A percentile compares a stretch with the other conserved stretches of the same genome.
Evolutionary conservation across 441 rosid species (phyloP).

Genomic region (Gossypium gossypioides): DNA sequence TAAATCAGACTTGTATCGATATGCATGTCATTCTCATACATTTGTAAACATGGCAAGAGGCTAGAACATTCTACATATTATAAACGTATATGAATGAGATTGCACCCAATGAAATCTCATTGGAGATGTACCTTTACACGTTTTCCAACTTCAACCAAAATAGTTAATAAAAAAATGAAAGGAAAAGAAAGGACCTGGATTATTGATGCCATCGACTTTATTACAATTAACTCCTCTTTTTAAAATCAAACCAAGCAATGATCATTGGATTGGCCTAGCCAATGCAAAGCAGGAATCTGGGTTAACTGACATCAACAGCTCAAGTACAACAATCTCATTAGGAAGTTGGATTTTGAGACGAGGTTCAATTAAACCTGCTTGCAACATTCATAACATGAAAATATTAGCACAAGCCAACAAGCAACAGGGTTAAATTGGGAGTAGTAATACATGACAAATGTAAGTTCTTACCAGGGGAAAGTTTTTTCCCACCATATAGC

Average conservation of each 20-base stretch:
- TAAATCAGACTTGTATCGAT: not conserved
- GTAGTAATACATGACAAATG: not conserved
- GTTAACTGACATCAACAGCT: conserved; percentile 56
- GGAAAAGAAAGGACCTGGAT: not conserved
- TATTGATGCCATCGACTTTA: not conserved
- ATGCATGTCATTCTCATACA: not conserved
- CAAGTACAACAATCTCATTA: conserved; percentile 39
- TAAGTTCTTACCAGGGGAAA: conserved; percentile 47
- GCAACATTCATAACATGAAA: not conserved
- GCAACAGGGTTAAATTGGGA: not conserved
- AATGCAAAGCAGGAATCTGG: conserved; percentile 44
- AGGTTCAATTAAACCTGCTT: conserved; percentile 55
- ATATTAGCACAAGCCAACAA: conserved; percentile 3
- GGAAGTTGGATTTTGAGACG: conserved; percentile 38
- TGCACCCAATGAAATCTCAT: not conserved
- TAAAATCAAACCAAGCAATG: not conserved
- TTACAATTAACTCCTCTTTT: not conserved
- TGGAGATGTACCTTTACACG: not conserved
- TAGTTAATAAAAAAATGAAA: not conserved
- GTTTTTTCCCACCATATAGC: conserved; percentile 47
- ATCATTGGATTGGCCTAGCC: conserved; percentile 42
- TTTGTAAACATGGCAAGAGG: not conserved
- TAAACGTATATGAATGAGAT: not conserved
- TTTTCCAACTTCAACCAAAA: not conserved
- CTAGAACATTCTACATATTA: not conserved